Base-by-base conservation (phyloP, 805 yeast genomes). In the Metschnikowia baotianmanensis region DNA sequence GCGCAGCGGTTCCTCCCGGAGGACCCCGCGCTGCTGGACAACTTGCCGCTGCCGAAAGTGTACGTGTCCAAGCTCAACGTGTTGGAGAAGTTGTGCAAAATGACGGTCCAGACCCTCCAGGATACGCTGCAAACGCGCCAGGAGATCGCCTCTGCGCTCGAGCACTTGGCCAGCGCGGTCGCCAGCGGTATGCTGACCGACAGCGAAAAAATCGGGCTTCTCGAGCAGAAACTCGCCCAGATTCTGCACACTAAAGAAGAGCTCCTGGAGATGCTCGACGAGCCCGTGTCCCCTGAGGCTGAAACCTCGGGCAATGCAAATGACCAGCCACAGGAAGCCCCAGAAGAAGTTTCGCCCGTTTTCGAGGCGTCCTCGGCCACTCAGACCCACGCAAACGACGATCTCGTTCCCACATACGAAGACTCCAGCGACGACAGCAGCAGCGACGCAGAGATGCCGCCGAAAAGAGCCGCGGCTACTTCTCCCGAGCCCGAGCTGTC, bases 61-160 rank as follows among this genome's bases (percentile, higher is more conserved):
- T 69, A 69, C 50, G 56, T 69, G 7, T 52, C 69, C 16, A 70
- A 70, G 47, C 59, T 69, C 37, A 65, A 63, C 36, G 54, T 57
- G 34, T 52, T 69, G 42, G 73, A 69, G 43, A 65, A 65, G 39
- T 46, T 69, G 34, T 63, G 73, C 40, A 54, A 52, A 12, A 55
- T 59, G 18, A 59, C 72, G 6, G 52, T 53, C 7, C 47, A 55
- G 16, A 67, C 61, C 48, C 53, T 69, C 34, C 54, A 53, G 17
- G 65, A 62, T n/a, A 58, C 63, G 13, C 61, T 59, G 40, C 45
- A 46, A 10, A 54, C 60, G 12, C 58, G 65, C 40, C 18, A 25
- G 6, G 58, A 61, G 41, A 56, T 67, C 15, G 42, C 61, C 31
- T 40, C 45, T 18, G 57, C 55, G 22, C 56, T 69, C 47, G 53